Conservation (phyloP, 176 grass and related monocot species). For the Zea luxurians region DNA sequence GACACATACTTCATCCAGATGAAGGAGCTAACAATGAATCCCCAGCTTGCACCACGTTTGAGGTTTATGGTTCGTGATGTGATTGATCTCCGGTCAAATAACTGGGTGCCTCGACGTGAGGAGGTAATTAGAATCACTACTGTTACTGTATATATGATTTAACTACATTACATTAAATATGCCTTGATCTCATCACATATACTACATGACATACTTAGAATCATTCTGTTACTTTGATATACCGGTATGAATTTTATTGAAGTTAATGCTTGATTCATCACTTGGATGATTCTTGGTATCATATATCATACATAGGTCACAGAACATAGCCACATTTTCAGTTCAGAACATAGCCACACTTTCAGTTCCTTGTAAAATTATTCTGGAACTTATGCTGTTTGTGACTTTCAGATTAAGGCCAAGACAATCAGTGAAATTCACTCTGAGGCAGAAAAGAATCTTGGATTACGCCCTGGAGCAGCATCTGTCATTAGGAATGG, state of each 20-base stretch:
- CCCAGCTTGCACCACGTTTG: slow-evolving; percentile 45
- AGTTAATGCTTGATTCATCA: neutral
- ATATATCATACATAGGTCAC: neutral
- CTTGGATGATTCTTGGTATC: neutral
- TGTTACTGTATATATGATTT: neutral
- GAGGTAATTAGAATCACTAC: slow-evolving; percentile 38
- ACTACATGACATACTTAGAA: no score
- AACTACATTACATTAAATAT: neutral
- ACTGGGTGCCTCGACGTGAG: slow-evolving; percentile 65
- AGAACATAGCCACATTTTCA: no score
- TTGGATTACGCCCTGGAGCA: slow-evolving; percentile 53
- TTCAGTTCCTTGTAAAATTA: neutral
- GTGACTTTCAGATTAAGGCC: slow-evolving; percentile 52
- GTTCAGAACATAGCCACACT: neutral
- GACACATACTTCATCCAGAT: slow-evolving; percentile 55
- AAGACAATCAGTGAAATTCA: slow-evolving; percentile 71
- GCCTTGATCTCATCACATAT: neutral
- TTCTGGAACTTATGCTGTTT: slow-evolving; percentile 5
- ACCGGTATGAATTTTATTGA: neutral
- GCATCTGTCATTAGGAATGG: slow-evolving; percentile 28
- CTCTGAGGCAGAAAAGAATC: slow-evolving; percentile 64
- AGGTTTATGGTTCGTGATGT: slow-evolving; percentile 60
- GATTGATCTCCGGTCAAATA: slow-evolving; percentile 60
- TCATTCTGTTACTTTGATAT: neutral
- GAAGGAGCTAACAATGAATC: slow-evolving; percentile 55